Percentiles rank a stretch among this genome's conserved stretches.
Conservation (phyloP, 23 red algal genomes). For the Gracilaria gracilis region DNA sequence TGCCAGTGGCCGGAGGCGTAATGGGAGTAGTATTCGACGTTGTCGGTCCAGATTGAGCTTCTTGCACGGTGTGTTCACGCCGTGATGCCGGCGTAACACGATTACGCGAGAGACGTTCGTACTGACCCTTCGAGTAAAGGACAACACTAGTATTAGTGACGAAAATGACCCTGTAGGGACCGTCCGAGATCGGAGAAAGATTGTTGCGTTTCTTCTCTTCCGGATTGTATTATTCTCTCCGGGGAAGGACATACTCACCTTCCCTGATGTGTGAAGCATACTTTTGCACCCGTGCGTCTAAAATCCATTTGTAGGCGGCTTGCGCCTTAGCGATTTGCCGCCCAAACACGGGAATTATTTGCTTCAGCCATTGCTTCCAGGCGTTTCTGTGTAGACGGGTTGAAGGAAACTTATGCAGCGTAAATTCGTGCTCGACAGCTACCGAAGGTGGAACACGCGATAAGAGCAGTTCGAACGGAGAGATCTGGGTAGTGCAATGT, state of each 20-base stretch:
- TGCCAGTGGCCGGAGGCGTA: too few relatives aligned
- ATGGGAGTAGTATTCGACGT: neutral
- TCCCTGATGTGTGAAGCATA: neutral
- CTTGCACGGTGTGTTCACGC: too few relatives aligned
- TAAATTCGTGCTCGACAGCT: neutral
- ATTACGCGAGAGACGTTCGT: constrained; percentile 2
- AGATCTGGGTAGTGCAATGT: constrained; percentile 10
- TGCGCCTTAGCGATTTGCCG: neutral
- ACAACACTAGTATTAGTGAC: neutral
- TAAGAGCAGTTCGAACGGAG: constrained; percentile 29
- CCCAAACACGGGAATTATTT: neutral
- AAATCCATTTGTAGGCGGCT: constrained; percentile 18
- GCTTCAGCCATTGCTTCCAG: neutral
- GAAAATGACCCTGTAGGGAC: neutral
- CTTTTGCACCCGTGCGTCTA: neutral
- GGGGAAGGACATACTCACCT: constrained; percentile 3
- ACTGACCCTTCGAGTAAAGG: neutral
- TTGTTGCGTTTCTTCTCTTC: neutral
- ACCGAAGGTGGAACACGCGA: constrained; percentile 1
- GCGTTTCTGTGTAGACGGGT: neutral
- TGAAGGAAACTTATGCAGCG: neutral
- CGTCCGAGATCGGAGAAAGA: constrained; percentile 4
- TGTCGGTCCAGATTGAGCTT: too few relatives aligned
- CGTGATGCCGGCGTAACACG: neutral
- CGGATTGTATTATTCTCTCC: neutral